phyloP scores from a whole-genome alignment of 2,329 filamentous ascomycete genomes.

The Daldinia sp. region DNA sequence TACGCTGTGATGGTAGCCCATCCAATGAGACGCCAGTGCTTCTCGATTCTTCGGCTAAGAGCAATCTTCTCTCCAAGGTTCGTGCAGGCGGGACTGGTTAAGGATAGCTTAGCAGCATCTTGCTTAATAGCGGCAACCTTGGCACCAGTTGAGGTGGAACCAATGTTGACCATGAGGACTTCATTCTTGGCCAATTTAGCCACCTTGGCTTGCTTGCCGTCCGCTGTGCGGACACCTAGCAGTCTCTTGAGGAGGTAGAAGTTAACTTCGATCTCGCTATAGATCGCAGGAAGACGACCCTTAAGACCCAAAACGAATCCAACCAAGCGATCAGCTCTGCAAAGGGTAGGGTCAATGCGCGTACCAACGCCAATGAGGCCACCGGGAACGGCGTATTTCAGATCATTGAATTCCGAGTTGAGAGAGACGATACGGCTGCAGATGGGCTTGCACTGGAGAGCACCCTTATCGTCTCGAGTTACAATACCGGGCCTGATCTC shows the following conservation, averaged over 20 bases:
- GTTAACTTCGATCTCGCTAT: slow-evolving; percentile 98
- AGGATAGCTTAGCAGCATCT: slow-evolving; percentile 93
- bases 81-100: slow-evolving; percentile 95
- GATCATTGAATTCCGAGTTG: slow-evolving; percentile 97
- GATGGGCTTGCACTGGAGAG: slow-evolving; percentile 96
- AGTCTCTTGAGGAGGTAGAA: slow-evolving; percentile 97
- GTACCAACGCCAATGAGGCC: slow-evolving; percentile 99
- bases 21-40: slow-evolving; percentile 52
- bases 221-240: slow-evolving; percentile 95
- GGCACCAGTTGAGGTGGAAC: slow-evolving; percentile 94
- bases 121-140: slow-evolving; percentile 98
- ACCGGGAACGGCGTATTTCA: slow-evolving; percentile 98
- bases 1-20: slow-evolving; percentile 50
- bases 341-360: slow-evolving; percentile 95
- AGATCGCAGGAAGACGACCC: slow-evolving; percentile 94
- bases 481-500: slow-evolving; percentile 99
- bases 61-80: slow-evolving; percentile 74
- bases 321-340: slow-evolving; percentile 98
- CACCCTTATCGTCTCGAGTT: slow-evolving; percentile 91
- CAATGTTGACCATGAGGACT: slow-evolving; percentile 99
- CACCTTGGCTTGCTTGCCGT: slow-evolving; percentile 99
- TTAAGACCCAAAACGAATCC: slow-evolving; percentile 97
- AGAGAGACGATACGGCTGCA: slow-evolving; percentile 94
- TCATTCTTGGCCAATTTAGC: slow-evolving; percentile 98
- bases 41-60: slow-evolving; percentile 42